Conservation (phyloP, 164 flowering plant genomes). For the Litsea cubeba region DNA sequence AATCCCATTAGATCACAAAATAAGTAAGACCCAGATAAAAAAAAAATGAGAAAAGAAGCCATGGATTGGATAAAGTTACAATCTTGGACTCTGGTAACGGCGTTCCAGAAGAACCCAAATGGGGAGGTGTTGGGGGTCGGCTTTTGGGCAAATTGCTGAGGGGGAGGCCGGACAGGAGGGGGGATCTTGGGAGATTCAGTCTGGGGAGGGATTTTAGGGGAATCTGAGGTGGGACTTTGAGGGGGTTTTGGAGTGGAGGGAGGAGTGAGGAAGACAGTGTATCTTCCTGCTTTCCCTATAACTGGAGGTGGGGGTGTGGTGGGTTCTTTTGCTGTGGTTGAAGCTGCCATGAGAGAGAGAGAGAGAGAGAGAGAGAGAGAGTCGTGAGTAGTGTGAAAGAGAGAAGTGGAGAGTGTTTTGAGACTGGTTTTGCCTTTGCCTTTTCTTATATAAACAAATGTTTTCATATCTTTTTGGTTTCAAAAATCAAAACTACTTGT, state of each 20-base stretch:
- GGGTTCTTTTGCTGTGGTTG: conserved; percentile 2
- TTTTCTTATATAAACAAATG: no score
- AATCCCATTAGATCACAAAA: no score
- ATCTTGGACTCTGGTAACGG: conserved; percentile 63
- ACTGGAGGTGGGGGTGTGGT: conserved; percentile 67
- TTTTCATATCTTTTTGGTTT: no score
- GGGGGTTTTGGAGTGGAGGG: conserved; percentile 52
- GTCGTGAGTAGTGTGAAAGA: no score
- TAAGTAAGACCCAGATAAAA: neutral
- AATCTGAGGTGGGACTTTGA: conserved; percentile 3
- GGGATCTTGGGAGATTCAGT: conserved; percentile 16
- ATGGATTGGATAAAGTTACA: conserved; percentile 35
- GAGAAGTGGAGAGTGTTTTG: no score
- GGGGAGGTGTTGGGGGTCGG: conserved; percentile 9
- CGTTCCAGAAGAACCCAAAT: conserved; percentile 59
- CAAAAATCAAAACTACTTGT: no score
- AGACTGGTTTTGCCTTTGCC: no score
- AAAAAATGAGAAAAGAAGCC: neutral
- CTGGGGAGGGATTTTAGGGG: conserved; percentile 2
- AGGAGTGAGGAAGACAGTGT: conserved; percentile 91
- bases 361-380: neutral
- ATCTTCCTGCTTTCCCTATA: conserved; percentile 89
- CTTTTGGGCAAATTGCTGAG: conserved; percentile 41
- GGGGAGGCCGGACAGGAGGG: conserved; percentile 52
- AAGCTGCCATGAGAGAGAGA: conserved; percentile 2